phyloP scores from a whole-genome alignment of 805 yeast genomes.

The Kurtzmaniella fragi region DNA sequence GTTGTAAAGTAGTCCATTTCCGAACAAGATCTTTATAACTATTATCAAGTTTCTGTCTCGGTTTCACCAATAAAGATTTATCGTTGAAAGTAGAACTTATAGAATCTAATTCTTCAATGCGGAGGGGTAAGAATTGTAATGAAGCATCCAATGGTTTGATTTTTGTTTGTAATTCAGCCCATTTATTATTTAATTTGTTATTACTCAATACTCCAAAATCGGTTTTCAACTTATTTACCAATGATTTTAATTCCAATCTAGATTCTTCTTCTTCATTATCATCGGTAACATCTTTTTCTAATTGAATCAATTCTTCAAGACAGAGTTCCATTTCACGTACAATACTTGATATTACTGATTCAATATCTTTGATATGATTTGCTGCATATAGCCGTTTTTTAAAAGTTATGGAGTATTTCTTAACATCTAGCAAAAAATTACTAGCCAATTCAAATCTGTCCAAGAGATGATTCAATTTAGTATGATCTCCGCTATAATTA shows the following conservation, averaged over 20 bases:
- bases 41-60: not conserved
- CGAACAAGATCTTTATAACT: not conserved
- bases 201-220: too few relatives aligned
- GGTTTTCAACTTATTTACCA: not conserved
- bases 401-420: conserved; percentile 13
- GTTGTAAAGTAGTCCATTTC: conserved; percentile 22
- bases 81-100: conserved; percentile 8
- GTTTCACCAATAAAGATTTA: not conserved
- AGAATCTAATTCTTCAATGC: conserved; percentile 39
- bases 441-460: conserved; percentile 21
- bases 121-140: conserved; percentile 45
- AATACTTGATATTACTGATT: conserved; percentile 18
- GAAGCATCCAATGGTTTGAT: conserved; percentile 51
- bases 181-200: conserved; percentile 32
- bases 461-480: conserved; percentile 9
- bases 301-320: not conserved
- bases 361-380: conserved; percentile 22
- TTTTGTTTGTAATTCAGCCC: conserved; percentile 33
- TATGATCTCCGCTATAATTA: conserved; percentile 3
- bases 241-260: not conserved
- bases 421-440: conserved; percentile 21
- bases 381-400: conserved; percentile 24
- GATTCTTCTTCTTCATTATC: conserved; percentile 17
- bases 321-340: conserved; percentile 22
- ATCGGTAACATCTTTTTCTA: too few relatives aligned